These are phyloP conservation scores for Morella rubra DNA, from an alignment of 306 rosid genomes.

Conservation along the genomic window DNA sequence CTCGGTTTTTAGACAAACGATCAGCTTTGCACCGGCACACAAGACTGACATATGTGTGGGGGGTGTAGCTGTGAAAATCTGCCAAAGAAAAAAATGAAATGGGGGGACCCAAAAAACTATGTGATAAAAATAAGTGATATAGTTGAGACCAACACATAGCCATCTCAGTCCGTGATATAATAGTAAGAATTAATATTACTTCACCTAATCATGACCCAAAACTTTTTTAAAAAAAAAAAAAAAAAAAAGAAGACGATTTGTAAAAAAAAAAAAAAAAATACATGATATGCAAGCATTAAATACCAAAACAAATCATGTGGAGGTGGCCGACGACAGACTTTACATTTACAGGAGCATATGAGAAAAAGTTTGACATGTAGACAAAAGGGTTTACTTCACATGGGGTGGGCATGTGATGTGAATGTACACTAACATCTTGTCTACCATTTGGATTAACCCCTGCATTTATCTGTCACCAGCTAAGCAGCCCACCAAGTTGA, in stretches of 20 bases:
- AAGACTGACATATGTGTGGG: neutral
- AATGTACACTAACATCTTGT: slow-evolving; percentile 70
- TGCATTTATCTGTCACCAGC: slow-evolving; percentile 84
- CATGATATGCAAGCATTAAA: slow-evolving; percentile 25
- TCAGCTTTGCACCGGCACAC: neutral
- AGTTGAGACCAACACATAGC: no score
- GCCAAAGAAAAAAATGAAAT: no score
- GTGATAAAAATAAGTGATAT: no score
- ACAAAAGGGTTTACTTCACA: slow-evolving; percentile 83
- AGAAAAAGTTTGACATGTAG: slow-evolving; percentile 48
- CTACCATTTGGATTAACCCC: slow-evolving; percentile 89
- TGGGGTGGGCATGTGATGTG: slow-evolving; percentile 81
- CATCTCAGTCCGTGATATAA: no score
- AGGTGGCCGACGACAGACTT: slow-evolving; percentile 24
- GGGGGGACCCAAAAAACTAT: no score
- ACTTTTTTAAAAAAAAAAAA: slow-evolving; percentile 10
- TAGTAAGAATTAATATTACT: no score
- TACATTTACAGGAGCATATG: slow-evolving; percentile 43
- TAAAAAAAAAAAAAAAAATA: neutral
- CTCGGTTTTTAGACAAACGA: neutral
- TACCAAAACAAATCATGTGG: slow-evolving; percentile 26
- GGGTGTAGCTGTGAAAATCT: no score
- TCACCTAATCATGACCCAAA: no score
- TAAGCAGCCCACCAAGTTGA: slow-evolving; percentile 69
- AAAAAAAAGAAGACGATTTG: neutral